phyloP scores from a whole-genome alignment of 75 land plant genomes.

The Sequoia sempervirens region DNA sequence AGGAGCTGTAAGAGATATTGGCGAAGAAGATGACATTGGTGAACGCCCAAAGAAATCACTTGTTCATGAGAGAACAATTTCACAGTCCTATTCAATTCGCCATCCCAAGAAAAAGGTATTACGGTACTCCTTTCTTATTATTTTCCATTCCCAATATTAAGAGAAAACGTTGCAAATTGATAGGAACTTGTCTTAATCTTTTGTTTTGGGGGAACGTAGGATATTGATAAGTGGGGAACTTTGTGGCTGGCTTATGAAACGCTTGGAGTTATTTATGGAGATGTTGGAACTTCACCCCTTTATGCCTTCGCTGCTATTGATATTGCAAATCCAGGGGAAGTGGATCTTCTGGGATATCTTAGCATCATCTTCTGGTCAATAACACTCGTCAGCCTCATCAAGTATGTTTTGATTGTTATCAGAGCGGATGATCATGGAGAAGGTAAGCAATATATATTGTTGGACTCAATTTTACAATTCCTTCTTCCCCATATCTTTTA shows the following conservation, averaged over 20 bases:
- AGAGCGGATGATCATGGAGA: slow-evolving; percentile 44
- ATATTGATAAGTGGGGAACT: slow-evolving; percentile 19
- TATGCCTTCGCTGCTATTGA: slow-evolving; percentile 47
- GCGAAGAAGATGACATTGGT: background rate
- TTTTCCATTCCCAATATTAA: no score
- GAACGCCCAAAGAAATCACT: background rate
- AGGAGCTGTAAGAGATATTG: background rate
- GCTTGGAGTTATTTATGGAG: slow-evolving; percentile 59
- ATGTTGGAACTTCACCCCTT: slow-evolving; percentile 56
- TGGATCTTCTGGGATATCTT: slow-evolving; percentile 35
- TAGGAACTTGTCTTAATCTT: no score
- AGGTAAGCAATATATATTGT: slow-evolving; percentile 10
- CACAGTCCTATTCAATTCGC: background rate
- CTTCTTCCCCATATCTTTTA: no score
- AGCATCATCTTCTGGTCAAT: slow-evolving; percentile 57
- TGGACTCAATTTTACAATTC: background rate
- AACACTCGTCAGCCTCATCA: slow-evolving; percentile 38
- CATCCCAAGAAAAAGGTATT: background rate
- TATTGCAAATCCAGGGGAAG: slow-evolving; percentile 26
- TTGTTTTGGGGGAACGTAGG: background rate
- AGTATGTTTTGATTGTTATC: slow-evolving; percentile 52
- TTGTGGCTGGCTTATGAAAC: slow-evolving; percentile 43
- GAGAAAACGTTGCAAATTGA: no score
- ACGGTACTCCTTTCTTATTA: no score
- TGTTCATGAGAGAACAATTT: background rate